Conservation (phyloP, 257 asterid genomes). For the Solanum commersonii region DNA sequence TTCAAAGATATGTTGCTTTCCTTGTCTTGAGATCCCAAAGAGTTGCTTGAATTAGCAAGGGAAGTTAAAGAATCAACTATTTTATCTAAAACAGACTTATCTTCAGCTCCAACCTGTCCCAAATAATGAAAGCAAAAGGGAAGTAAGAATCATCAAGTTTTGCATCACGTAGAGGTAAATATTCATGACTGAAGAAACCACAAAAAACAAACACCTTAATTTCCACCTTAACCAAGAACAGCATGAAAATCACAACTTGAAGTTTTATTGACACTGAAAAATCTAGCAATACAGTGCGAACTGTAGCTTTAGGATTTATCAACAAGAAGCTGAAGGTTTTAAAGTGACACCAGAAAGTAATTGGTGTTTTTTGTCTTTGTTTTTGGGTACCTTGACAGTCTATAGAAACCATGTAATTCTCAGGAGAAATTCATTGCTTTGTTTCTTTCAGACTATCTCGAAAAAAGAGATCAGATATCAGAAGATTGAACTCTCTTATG, state of each 20-base stretch:
- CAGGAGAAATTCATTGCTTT: background rate
- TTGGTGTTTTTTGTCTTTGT: background rate
- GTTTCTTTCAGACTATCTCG: background rate
- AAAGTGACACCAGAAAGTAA: background rate
- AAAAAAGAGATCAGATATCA: background rate
- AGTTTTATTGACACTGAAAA: background rate
- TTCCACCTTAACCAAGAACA: background rate
- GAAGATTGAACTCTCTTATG: background rate
- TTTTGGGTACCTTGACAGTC: background rate
- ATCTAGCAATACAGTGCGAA: background rate
- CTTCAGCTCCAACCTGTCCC: conserved; percentile 82
- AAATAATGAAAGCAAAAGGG: background rate
- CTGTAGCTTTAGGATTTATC: background rate
- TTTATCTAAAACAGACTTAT: conserved; percentile 50
- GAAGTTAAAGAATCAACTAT: conserved; percentile 67
- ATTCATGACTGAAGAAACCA: background rate
- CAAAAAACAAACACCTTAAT: background rate
- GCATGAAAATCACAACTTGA: background rate
- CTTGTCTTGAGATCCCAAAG: conserved; percentile 13
- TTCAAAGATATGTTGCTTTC: conserved; percentile 38
- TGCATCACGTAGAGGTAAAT: background rate
- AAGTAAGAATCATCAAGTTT: background rate
- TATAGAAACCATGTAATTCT: background rate
- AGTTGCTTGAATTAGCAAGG: conserved; percentile 47
- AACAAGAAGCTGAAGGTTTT: background rate